Evolutionary conservation across 1,284 basidiomycete species (phyloP).

Genomic region (Cryptococcus maquisensis): DNA sequence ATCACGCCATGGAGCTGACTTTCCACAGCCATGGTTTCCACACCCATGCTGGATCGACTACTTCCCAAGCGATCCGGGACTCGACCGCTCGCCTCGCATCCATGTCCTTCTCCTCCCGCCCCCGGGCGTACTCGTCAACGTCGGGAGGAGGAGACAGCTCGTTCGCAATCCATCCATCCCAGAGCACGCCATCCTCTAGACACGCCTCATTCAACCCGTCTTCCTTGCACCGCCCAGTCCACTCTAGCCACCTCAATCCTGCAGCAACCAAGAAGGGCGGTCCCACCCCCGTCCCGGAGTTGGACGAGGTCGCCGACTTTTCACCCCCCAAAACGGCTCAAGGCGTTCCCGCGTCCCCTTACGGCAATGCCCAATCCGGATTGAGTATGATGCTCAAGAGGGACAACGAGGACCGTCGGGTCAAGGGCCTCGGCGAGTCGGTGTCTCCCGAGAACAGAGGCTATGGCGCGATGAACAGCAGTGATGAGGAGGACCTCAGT

Average conservation of each 20-base stretch:
- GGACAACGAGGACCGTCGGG: conserved; percentile 18
- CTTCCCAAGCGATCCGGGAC: conserved; percentile 38
- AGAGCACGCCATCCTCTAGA: conserved; percentile 4
- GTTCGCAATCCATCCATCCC: conserved; percentile 6
- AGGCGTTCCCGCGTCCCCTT: conserved; percentile 16
- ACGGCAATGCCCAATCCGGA: conserved; percentile 27
- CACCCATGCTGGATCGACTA: conserved; percentile 10
- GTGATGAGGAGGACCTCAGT: conserved; percentile 6
- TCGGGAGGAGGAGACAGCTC: conserved; percentile 5
- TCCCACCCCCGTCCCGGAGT: not conserved
- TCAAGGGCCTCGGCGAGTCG: not conserved
- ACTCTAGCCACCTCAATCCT: conserved; percentile 32
- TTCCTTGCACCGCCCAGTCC: conserved; percentile 19
- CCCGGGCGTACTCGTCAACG: conserved; percentile 11
- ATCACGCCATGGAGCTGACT: not conserved
- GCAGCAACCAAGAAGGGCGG: conserved; percentile 8
- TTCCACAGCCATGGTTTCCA: not conserved
- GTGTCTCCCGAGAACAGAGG: not conserved
- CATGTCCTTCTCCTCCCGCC: conserved; percentile 31
- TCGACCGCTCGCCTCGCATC: conserved; percentile 43
- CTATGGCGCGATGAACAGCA: not conserved
- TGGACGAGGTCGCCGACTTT: conserved; percentile 6
- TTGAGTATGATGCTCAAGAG: conserved; percentile 41
- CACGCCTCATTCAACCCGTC: conserved; percentile 2
- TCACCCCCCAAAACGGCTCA: conserved; percentile 15